phyloP scores from a whole-genome alignment of 345 rosid species.

The Sapria himalayana region DNA sequence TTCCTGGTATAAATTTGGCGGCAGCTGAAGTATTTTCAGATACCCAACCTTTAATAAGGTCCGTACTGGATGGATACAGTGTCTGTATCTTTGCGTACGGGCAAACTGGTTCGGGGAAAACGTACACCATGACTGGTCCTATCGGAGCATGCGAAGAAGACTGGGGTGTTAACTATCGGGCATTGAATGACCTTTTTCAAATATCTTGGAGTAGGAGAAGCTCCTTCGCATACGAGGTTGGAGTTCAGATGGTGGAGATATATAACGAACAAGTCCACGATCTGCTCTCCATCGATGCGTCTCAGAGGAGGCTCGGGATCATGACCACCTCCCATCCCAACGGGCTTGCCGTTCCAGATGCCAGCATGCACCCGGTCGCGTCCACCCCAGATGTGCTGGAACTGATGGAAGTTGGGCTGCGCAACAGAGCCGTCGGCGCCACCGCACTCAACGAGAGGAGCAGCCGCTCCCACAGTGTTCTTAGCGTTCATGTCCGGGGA shows the following conservation, averaged over 20 bases:
- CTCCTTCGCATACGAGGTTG: conserved; percentile 33
- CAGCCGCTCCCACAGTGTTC: conserved; percentile 89
- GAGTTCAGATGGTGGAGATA: conserved; percentile 83
- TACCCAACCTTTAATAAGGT: conserved; percentile 47
- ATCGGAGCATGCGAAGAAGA: conserved; percentile 35
- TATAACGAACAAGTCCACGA: conserved; percentile 84
- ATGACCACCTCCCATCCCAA: conserved; percentile 23
- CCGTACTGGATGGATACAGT: conserved; percentile 69
- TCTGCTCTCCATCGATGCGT: conserved; percentile 27
- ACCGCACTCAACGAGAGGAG: conserved; percentile 90
- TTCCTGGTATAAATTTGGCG: too few relatives aligned
- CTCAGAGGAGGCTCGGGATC: conserved; percentile 63
- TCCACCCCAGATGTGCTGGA: conserved; percentile 58
- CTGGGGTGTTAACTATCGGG: conserved; percentile 81
- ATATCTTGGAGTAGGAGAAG: conserved; percentile 38
- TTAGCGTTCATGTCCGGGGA: conserved; percentile 70
- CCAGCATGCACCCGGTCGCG: conserved; percentile 50
- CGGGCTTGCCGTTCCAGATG: conserved; percentile 90
- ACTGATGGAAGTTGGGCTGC: conserved; percentile 50
- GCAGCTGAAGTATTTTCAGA: conserved; percentile 67
- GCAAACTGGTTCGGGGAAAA: conserved; percentile 97
- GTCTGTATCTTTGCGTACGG: conserved; percentile 96
- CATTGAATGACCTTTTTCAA: conserved; percentile 57
- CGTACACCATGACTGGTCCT: conserved; percentile 87
- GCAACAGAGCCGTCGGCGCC: conserved; percentile 51